These are phyloP conservation scores for Madurella fahalii DNA, from an alignment of 2,329 filamentous ascomycete species.

Conservation along the genomic window DNA sequence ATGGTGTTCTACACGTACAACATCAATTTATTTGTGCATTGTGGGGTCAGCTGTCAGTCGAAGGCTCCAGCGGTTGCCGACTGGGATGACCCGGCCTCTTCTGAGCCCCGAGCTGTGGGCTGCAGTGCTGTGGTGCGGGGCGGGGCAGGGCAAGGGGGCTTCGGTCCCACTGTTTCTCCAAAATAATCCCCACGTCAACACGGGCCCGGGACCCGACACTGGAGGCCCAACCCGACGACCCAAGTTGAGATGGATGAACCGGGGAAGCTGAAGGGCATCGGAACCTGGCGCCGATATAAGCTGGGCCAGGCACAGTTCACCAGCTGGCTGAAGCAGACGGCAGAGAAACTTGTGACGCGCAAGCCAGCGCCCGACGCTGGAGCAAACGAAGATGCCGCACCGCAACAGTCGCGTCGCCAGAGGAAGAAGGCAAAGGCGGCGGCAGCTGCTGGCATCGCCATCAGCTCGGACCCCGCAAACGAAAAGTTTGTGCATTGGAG, in stretches of 20 bases:
- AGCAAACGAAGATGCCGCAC: neutral
- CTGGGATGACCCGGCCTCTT: too few species aligned
- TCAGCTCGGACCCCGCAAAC: neutral
- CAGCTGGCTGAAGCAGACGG: conserved; percentile 19
- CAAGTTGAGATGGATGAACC: neutral
- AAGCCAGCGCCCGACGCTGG: neutral
- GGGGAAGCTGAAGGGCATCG: conserved; percentile 3
- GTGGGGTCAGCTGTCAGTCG: too few species aligned
- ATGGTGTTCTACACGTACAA: too few species aligned
- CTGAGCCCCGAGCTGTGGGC: too few species aligned
- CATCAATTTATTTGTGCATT: too few species aligned
- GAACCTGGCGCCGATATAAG: conserved; percentile 19
- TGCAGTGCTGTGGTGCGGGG: too few species aligned
- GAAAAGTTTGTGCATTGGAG: conserved; percentile 18
- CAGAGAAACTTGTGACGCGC: conserved; percentile 13
- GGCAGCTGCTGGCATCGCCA: neutral
- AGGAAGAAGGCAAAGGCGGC: conserved; percentile 14
- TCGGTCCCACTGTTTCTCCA: too few species aligned
- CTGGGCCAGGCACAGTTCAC: conserved; percentile 19
- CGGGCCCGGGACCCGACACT: too few species aligned
- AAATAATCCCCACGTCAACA: too few species aligned
- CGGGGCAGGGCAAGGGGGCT: too few species aligned
- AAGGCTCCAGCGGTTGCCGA: too few species aligned
- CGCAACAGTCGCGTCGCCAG: conserved; percentile 13
- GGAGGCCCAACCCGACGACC: too few species aligned